These are phyloP conservation scores for Aspergillus neoniger DNA, from an alignment of 2,329 filamentous ascomycete species.

Conservation along the genomic window DNA sequence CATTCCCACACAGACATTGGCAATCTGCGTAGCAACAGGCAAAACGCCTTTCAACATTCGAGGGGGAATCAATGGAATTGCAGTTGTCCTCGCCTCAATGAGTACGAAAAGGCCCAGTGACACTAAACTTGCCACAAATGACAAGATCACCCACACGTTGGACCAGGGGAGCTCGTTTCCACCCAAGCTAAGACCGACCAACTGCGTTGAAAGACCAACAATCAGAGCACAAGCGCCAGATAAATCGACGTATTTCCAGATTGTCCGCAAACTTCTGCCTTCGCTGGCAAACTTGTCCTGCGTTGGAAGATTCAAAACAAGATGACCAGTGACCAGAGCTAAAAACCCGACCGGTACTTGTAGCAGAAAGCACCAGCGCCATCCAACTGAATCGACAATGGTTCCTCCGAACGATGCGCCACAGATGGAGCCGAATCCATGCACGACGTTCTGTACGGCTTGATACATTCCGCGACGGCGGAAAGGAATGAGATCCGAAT, in stretches of 20 bases:
- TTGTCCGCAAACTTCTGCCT: constrained; percentile 36
- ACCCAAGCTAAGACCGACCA: constrained; percentile 48
- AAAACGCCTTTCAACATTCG: constrained; percentile 58
- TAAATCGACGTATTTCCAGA: constrained; percentile 61
- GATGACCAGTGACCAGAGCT: constrained; percentile 56
- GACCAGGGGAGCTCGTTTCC: constrained; percentile 51
- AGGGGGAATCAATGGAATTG: constrained; percentile 49
- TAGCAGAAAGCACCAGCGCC: constrained; percentile 58
- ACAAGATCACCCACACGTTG: constrained; percentile 43
- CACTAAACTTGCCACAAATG: constrained; percentile 40
- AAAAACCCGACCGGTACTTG: constrained; percentile 62
- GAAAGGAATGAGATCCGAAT: constrained; percentile 73
- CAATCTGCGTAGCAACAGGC: constrained; percentile 57
- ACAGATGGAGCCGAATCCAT: constrained; percentile 64
- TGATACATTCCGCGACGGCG: constrained; percentile 73
- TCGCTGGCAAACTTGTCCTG: constrained; percentile 11
- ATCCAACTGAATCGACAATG: constrained; percentile 48
- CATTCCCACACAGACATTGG: constrained; percentile 63
- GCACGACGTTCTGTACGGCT: constrained; percentile 61
- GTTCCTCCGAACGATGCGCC: constrained; percentile 49
- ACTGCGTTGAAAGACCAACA: constrained; percentile 59
- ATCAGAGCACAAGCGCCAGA: constrained; percentile 60
- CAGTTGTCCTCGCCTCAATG: constrained; percentile 45
- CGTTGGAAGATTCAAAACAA: constrained; percentile 54
- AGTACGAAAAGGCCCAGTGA: constrained; percentile 41